Conservation (phyloP, 768 basidiomycete genomes). For the Xanthoconium purpureum region DNA sequence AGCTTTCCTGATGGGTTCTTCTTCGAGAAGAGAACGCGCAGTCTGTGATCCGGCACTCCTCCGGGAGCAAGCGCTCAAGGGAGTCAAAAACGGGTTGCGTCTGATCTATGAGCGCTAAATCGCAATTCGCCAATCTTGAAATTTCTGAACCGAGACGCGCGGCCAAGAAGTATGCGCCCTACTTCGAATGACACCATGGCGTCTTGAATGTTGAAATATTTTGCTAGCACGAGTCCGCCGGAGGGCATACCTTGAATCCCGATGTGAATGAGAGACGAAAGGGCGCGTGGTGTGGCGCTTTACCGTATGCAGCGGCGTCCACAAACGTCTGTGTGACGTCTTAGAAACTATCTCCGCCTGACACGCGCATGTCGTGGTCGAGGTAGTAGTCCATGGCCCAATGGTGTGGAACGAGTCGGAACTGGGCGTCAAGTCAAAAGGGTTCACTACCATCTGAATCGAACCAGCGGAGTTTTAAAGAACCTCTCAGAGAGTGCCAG, state of each 20-base stretch:
- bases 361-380: constrained; percentile 27
- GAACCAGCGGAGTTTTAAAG: constrained; percentile 32
- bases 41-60: constrained; percentile 90
- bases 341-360: constrained; percentile 58
- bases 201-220: constrained; percentile 73
- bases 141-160: constrained; percentile 12
- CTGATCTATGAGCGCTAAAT: constrained; percentile 51
- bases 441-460: too few relatives aligned
- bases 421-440: neutral
- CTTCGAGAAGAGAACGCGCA: constrained; percentile 72
- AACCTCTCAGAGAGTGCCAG: neutral
- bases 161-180: constrained; percentile 17
- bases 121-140: constrained; percentile 83
- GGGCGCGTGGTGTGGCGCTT: neutral
- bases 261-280: constrained; percentile 10
- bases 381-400: constrained; percentile 17
- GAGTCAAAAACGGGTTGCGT: constrained; percentile 58
- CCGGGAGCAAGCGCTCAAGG: constrained; percentile 57
- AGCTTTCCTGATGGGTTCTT: constrained; percentile 76
- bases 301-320: constrained; percentile 64
- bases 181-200: constrained; percentile 96
- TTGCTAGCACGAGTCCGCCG: constrained; percentile 61
- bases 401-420: neutral
- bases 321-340: constrained; percentile 63
- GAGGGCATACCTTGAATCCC: constrained; percentile 55